These are phyloP conservation scores for Eustoma russellianum DNA, from an alignment of 257 asterid genomes.

Conservation along the genomic window DNA sequence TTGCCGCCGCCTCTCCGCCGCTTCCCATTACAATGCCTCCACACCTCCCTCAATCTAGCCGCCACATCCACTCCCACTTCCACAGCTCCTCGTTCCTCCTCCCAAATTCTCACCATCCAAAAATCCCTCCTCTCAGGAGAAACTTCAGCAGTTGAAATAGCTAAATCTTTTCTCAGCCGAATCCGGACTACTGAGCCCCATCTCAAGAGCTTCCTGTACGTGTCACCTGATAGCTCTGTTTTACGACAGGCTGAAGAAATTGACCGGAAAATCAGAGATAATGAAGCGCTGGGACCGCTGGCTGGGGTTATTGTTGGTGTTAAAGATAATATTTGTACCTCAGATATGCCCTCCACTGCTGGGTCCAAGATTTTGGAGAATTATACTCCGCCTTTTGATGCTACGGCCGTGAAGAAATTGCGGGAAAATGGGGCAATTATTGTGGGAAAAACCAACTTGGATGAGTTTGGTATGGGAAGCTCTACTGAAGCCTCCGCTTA, in stretches of 20 bases:
- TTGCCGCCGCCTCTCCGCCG: conserved; percentile 15
- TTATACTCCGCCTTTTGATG: conserved; percentile 79
- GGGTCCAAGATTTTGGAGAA: conserved; percentile 77
- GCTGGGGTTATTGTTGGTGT: conserved; percentile 83
- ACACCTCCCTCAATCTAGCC: conserved; percentile 19
- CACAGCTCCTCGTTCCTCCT: conserved; percentile 27
- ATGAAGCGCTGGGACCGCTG: conserved; percentile 62
- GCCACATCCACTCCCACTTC: conserved; percentile 15
- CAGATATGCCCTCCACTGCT: conserved; percentile 87
- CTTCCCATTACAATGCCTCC: conserved; percentile 33
- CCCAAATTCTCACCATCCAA: conserved; percentile 71
- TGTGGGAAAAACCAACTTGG: conserved; percentile 92
- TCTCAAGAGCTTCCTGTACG: conserved; percentile 68
- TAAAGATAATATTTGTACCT: conserved; percentile 86
- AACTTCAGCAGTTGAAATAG: conserved; percentile 63
- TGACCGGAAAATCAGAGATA: conserved; percentile 50
- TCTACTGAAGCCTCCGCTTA: conserved; percentile 88
- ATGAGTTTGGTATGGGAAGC: conserved; percentile 99
- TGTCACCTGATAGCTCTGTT: conserved; percentile 46
- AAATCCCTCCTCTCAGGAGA: conserved; percentile 65
- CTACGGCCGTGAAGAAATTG: conserved; percentile 80
- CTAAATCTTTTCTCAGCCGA: conserved; percentile 51
- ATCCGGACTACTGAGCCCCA: conserved; percentile 73
- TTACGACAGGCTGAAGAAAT: conserved; percentile 62
- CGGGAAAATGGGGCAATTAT: conserved; percentile 70